Evolutionary conservation across 2,329 filamentous ascomycete genomes (phyloP).

Genomic region (Penicillium expansum): DNA sequence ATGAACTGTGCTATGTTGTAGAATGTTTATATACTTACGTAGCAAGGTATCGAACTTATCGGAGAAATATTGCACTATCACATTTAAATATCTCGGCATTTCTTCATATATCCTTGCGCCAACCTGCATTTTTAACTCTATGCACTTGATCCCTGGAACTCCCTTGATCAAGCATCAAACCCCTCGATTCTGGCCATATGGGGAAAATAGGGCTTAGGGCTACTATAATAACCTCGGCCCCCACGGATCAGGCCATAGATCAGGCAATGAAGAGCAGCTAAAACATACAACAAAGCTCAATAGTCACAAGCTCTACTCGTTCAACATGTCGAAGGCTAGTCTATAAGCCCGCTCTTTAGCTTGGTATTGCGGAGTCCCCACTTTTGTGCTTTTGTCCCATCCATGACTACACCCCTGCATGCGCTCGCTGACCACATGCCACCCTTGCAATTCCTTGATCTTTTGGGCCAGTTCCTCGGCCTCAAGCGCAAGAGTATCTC

Average conservation of each 20-base stretch:
- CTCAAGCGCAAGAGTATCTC: slow-evolving; percentile 31
- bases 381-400: slow-evolving; percentile 38
- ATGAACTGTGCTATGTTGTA: too few species aligned
- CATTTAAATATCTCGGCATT: neutral
- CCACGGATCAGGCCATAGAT: slow-evolving; percentile 1
- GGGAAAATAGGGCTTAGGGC: slow-evolving; percentile 29
- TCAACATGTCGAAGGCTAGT: slow-evolving; percentile 33
- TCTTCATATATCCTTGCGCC: neutral
- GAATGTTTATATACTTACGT: neutral
- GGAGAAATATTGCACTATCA: neutral
- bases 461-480: slow-evolving; percentile 31
- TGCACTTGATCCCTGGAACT: neutral
- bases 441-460: slow-evolving; percentile 19
- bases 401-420: slow-evolving; percentile 39
- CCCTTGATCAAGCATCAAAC: neutral
- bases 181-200: neutral
- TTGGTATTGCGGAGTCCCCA: slow-evolving; percentile 27
- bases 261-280: neutral
- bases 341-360: slow-evolving; percentile 38
- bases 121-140: neutral
- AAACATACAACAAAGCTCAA: too few species aligned
- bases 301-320: slow-evolving; percentile 7
- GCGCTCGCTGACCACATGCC: slow-evolving; percentile 31
- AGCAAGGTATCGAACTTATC: neutral
- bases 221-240: slow-evolving; percentile 5